Evolutionary conservation across 23 red algal genomes (phyloP).

Genomic region (Gracilaria caudata): DNA sequence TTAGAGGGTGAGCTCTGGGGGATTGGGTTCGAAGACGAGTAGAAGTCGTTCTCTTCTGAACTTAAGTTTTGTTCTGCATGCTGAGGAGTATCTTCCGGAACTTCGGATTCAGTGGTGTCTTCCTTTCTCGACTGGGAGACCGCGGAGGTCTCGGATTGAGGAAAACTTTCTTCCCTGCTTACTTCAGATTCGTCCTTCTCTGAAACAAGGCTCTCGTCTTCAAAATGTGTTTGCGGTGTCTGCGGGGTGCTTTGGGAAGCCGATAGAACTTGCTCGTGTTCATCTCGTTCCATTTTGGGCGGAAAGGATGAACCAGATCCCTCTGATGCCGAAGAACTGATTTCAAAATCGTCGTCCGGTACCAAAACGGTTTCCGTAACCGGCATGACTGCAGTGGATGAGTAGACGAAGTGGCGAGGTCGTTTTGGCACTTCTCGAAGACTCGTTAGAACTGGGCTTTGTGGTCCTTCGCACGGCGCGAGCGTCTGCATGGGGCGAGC

Average conservation of each 20-base stretch:
- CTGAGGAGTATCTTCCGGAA: background rate
- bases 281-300: background rate
- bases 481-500: conserved; percentile 21
- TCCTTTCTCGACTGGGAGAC: background rate
- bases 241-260: background rate
- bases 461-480: conserved; percentile 12
- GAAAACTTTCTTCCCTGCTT: background rate
- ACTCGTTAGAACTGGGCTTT: conserved; percentile 25
- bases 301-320: background rate
- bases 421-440: conserved; percentile 21
- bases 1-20: background rate
- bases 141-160: background rate
- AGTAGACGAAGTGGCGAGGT: conserved; percentile 2
- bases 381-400: background rate
- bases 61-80: background rate
- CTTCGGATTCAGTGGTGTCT: background rate
- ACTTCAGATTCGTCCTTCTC: background rate
- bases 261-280: background rate
- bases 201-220: background rate
- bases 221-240: conserved; percentile 6
- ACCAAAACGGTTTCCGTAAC: background rate
- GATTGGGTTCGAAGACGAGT: background rate
- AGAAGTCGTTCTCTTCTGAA: background rate
- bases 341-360: background rate
- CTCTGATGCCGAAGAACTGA: background rate